Evolutionary conservation across 2,329 filamentous ascomycete genomes (phyloP).

Genomic region (Juglanconis juglandina): DNA sequence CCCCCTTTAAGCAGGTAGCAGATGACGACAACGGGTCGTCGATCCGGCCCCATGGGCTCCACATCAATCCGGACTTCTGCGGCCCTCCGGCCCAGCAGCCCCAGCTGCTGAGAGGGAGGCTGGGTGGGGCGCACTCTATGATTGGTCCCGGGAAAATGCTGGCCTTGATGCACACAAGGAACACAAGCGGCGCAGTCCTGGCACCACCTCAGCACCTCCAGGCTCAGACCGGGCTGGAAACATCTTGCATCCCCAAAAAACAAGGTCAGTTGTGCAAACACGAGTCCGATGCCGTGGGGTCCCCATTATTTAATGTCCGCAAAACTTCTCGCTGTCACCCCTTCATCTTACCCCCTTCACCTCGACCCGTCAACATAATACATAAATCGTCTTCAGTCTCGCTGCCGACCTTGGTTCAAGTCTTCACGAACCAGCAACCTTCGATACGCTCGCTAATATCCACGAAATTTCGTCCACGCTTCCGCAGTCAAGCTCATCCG

Average conservation of each 20-base stretch:
- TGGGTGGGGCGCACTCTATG: neutral
- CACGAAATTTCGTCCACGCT: too few relatives aligned
- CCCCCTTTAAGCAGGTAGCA: neutral
- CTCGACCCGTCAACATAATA: neutral
- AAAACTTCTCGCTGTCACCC: neutral
- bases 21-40: neutral
- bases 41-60: neutral
- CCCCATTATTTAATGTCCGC: neutral
- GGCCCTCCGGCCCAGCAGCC: neutral
- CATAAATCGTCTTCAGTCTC: neutral
- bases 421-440: neutral
- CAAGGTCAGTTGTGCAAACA: neutral
- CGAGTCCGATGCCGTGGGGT: neutral
- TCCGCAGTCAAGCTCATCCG: neutral
- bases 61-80: neutral
- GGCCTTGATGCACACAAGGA: neutral
- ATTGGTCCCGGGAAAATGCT: neutral
- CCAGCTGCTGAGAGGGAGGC: slow-evolving; percentile 3
- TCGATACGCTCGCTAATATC: neutral
- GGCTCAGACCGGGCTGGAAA: neutral
- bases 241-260: neutral
- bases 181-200: neutral
- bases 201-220: neutral
- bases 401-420: neutral
- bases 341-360: neutral